Conservation (phyloP, 2,329 filamentous ascomycete species). For the Lithohypha guttulata region DNA sequence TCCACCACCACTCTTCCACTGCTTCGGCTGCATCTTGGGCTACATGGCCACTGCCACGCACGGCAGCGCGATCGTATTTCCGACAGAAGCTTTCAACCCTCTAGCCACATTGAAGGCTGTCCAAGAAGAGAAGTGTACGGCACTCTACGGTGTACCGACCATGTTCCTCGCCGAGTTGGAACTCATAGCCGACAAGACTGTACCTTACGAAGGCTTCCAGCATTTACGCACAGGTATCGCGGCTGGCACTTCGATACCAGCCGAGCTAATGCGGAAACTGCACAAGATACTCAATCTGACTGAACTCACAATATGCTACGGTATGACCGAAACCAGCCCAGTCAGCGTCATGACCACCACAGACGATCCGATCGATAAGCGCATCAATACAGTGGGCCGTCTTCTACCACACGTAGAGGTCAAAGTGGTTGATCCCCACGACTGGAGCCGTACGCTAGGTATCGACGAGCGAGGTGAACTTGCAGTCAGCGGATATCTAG, state of each 20-base stretch:
- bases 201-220: conserved; percentile 46
- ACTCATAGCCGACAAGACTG: conserved; percentile 48
- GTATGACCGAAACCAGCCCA: conserved; percentile 82
- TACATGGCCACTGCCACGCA: conserved; percentile 90
- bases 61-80: conserved; percentile 70
- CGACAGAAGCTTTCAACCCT: conserved; percentile 77
- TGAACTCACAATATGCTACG: conserved; percentile 87
- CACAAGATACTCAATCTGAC: conserved; percentile 63
- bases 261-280: conserved; percentile 52
- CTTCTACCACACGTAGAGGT: conserved; percentile 70
- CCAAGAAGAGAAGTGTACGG: conserved; percentile 53
- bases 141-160: conserved; percentile 79
- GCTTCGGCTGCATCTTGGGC: conserved; percentile 85
- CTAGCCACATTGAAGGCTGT: conserved; percentile 55
- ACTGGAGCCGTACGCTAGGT: conserved; percentile 50
- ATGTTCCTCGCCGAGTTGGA: conserved; percentile 91
- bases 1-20: conserved; percentile 51
- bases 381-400: conserved; percentile 67
- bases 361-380: conserved; percentile 59
- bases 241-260: conserved; percentile 75
- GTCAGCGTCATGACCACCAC: conserved; percentile 69
- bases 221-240: conserved; percentile 79
- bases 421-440: conserved; percentile 68
- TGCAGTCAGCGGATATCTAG: conserved; percentile 69
- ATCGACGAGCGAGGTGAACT: conserved; percentile 66